Percentiles rank a stretch among this genome's conserved stretches.
Conservation (phyloP, 305 asterid genomes). For the Fraxinus latifolia region DNA sequence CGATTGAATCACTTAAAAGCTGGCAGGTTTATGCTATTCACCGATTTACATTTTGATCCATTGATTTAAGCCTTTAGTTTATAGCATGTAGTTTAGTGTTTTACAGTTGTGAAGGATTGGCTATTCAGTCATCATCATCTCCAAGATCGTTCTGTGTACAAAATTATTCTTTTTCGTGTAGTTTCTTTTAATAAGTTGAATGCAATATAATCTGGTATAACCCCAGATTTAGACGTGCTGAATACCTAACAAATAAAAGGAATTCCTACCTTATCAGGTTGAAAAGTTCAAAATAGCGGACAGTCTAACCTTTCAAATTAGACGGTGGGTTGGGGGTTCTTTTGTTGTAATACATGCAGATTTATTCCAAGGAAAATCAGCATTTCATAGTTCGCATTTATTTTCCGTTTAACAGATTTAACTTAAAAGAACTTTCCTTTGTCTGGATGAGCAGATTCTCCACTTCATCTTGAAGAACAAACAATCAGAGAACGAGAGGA, state of each 20-base stretch:
- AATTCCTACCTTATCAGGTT: not conserved
- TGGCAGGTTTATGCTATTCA: not conserved
- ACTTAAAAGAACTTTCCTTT: not conserved
- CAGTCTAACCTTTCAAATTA: not conserved
- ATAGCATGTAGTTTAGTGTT: not conserved
- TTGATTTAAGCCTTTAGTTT: not conserved
- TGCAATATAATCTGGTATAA: not conserved
- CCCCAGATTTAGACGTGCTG: not conserved
- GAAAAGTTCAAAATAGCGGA: not conserved
- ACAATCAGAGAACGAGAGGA: slow-evolving; percentile 45
- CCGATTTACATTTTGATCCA: not conserved
- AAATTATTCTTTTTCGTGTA: not conserved
- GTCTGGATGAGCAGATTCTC: slow-evolving; percentile 58
- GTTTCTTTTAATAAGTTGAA: not conserved
- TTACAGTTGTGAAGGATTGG: not conserved
- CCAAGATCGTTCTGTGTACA: not conserved
- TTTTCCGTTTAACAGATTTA: not conserved
- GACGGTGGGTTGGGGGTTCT: not conserved
- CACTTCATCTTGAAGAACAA: slow-evolving; percentile 60
- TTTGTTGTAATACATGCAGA: not conserved
- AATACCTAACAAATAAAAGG: not conserved
- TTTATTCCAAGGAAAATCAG: not conserved
- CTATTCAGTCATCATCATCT: not conserved
- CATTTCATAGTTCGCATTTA: not conserved
- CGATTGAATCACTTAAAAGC: not conserved